phyloP scores from a whole-genome alignment of 2,329 filamentous ascomycete species.

The Cryphonectria parasitica region DNA sequence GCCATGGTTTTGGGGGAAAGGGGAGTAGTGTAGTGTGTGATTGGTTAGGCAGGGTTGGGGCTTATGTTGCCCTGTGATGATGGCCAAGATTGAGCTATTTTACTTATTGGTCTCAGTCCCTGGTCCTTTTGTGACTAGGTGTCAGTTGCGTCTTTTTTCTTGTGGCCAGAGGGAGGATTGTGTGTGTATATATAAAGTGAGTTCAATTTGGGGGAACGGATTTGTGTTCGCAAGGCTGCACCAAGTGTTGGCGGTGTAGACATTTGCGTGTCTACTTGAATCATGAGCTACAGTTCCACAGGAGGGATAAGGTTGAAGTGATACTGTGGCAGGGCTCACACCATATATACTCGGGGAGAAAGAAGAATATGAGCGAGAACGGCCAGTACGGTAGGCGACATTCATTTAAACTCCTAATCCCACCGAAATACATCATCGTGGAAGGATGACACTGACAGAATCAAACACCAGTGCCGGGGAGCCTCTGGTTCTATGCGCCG shows the following conservation, averaged over 20 bases:
- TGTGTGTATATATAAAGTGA: neutral
- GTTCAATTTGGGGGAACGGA: neutral
- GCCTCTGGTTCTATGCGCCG: slow-evolving; percentile 51
- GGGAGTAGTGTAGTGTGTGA: neutral
- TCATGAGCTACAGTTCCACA: neutral
- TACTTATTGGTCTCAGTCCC: neutral
- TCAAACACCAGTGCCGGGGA: slow-evolving; percentile 42
- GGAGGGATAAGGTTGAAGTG: neutral
- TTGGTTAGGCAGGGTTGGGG: neutral
- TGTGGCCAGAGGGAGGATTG: neutral
- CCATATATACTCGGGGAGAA: neutral
- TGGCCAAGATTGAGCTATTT: neutral
- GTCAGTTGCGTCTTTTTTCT: neutral
- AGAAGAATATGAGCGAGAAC: slow-evolving; percentile 19
- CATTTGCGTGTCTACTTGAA: neutral
- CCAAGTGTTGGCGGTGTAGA: neutral
- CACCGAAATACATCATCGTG: neutral
- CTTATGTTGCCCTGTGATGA: neutral
- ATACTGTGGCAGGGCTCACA: neutral
- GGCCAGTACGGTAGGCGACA: slow-evolving; percentile 11
- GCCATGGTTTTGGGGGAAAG: neutral
- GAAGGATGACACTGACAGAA: neutral
- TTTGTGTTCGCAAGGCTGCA: neutral
- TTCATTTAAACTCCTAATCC: neutral
- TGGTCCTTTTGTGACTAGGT: too few relatives aligned